A percentile compares a stretch with the other conserved stretches of the same genome.
Conservation (phyloP, 371 early-diverging fungal species). For the Syncephalastrum contaminatum region DNA sequence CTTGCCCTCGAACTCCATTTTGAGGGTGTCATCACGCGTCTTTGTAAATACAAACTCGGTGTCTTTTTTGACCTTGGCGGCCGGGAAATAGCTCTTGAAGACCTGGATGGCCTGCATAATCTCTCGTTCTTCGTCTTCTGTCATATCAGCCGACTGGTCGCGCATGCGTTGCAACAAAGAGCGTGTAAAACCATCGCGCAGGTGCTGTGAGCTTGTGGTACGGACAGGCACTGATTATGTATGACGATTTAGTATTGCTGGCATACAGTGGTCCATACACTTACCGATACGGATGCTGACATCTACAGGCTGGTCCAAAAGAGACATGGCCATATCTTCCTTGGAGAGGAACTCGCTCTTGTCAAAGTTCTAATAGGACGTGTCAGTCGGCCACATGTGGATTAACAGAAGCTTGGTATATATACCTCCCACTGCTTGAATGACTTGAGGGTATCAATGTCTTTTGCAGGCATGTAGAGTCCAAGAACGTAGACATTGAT, state of each 20-base stretch:
- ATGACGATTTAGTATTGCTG: background rate
- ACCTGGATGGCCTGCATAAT: slow-evolving; percentile 56
- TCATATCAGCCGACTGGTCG: slow-evolving; percentile 29
- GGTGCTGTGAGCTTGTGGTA: slow-evolving; percentile 65
- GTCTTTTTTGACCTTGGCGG: slow-evolving; percentile 57
- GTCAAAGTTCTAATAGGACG: slow-evolving; percentile 28
- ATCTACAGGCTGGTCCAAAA: slow-evolving; percentile 46
- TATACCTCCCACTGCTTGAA: slow-evolving; percentile 39
- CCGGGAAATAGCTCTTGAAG: slow-evolving; percentile 63
- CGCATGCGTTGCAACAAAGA: slow-evolving; percentile 53
- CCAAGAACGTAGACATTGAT: slow-evolving; percentile 69
- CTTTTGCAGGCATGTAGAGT: slow-evolving; percentile 54
- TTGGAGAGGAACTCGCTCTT: slow-evolving; percentile 34
- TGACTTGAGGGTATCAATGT: slow-evolving; percentile 30
- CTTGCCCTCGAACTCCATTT: slow-evolving; percentile 61
- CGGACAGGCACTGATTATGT: slow-evolving; percentile 49
- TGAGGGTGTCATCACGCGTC: slow-evolving; percentile 53
- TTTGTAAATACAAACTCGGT: slow-evolving; percentile 65
- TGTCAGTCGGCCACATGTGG: background rate
- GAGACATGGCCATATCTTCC: slow-evolving; percentile 25
- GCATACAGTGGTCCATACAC: background rate
- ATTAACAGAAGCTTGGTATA: background rate
- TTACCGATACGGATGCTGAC: slow-evolving; percentile 47
- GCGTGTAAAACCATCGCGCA: slow-evolving; percentile 72
- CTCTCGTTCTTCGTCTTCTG: slow-evolving; percentile 45